These are phyloP conservation scores for Cicer chorassanicum DNA, from an alignment of 306 rosid species.

Conservation along the genomic window DNA sequence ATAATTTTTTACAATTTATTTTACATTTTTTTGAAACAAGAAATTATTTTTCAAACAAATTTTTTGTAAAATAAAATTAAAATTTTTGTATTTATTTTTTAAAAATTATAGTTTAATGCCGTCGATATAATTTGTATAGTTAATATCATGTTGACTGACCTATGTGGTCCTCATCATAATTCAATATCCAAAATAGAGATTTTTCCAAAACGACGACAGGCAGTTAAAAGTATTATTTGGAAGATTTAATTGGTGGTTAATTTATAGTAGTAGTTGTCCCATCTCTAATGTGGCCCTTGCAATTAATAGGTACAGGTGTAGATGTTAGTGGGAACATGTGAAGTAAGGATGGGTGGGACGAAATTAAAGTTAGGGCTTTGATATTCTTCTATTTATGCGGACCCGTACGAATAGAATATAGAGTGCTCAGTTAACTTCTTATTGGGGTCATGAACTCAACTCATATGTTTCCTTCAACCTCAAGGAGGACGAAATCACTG, in stretches of 20 bases:
- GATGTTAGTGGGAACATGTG: conserved; percentile 68
- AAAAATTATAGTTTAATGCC: conserved; percentile 2
- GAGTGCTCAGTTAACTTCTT: background rate
- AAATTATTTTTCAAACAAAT: too few species aligned
- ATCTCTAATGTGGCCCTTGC: conserved; percentile 54
- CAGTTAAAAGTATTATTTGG: conserved; percentile 40
- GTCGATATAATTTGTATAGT: conserved; percentile 47
- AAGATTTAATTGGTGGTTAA: conserved; percentile 41
- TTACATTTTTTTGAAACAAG: too few species aligned
- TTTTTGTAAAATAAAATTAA: too few species aligned
- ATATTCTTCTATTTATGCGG: conserved; percentile 13
- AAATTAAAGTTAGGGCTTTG: conserved; percentile 23
- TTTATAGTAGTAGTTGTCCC: conserved; percentile 52
- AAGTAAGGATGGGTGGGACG: conserved; percentile 53
- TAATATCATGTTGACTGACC: conserved; percentile 50
- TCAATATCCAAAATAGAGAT: conserved; percentile 14
- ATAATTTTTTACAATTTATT: too few species aligned
- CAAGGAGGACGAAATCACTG: background rate
- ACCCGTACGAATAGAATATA: conserved; percentile 4
- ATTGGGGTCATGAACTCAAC: background rate
- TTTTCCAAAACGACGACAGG: conserved; percentile 42
- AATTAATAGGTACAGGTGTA: conserved; percentile 50
- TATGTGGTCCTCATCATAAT: conserved; percentile 20
- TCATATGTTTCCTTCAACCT: conserved; percentile 23
- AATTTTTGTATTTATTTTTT: conserved; percentile 4